Evolutionary conservation across 1,284 basidiomycete genomes (phyloP).

Genomic region (Pseudozyma hubeiensis): DNA sequence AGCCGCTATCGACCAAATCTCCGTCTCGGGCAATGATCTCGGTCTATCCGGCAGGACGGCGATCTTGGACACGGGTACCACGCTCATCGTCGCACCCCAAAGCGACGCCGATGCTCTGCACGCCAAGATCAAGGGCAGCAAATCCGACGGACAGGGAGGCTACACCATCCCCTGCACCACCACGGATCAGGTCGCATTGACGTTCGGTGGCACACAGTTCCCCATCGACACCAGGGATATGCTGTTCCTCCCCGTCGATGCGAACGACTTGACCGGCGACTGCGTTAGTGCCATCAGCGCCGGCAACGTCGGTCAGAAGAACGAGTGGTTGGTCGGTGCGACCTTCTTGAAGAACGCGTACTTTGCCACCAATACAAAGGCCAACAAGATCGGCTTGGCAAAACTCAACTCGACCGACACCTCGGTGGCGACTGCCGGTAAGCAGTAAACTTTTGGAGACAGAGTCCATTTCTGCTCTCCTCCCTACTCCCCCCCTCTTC

Average conservation of each 20-base stretch:
- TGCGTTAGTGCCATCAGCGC: slow-evolving; percentile 81
- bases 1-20: slow-evolving; percentile 74
- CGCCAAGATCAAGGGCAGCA: slow-evolving; percentile 75
- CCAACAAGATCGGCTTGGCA: slow-evolving; percentile 79
- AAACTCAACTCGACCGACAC: slow-evolving; percentile 40
- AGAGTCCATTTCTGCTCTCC: neutral
- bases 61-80: slow-evolving; percentile 69
- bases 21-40: slow-evolving; percentile 73
- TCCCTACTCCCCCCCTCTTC: neutral
- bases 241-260: slow-evolving; percentile 76
- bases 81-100: slow-evolving; percentile 69
- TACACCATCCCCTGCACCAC: slow-evolving; percentile 84
- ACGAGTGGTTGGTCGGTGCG: slow-evolving; percentile 77
- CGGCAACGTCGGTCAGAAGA: slow-evolving; percentile 71
- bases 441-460: neutral
- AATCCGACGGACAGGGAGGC: slow-evolving; percentile 70
- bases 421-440: neutral
- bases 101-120: slow-evolving; percentile 74
- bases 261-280: slow-evolving; percentile 75
- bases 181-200: slow-evolving; percentile 75
- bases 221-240: slow-evolving; percentile 73
- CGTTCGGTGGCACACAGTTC: slow-evolving; percentile 77
- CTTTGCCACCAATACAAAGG: slow-evolving; percentile 78
- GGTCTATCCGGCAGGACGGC: slow-evolving; percentile 72
- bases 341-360: slow-evolving; percentile 68